A percentile compares a stretch with the other conserved stretches of the same genome.
These are phyloP conservation scores for Sarocladium brachiariae DNA, from an alignment of 2,329 filamentous ascomycete species.

Conservation along the genomic window DNA sequence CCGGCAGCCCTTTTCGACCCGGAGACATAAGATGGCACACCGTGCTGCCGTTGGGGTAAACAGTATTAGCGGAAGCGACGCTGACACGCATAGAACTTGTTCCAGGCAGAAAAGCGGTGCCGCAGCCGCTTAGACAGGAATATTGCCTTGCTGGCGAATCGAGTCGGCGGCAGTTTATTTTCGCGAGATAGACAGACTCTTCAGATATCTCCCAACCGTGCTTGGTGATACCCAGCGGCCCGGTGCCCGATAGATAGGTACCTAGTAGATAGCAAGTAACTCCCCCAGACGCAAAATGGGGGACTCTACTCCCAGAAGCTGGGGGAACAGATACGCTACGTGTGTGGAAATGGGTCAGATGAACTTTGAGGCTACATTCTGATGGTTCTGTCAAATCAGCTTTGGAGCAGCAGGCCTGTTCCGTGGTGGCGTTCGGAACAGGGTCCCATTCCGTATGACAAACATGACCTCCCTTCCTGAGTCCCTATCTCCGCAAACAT, in stretches of 20 bases:
- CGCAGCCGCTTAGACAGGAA: neutral
- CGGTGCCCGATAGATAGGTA: too few species aligned
- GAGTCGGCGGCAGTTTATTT: constrained; percentile 2
- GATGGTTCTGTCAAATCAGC: neutral
- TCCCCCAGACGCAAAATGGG: neutral
- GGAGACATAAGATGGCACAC: too few species aligned
- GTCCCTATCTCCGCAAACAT: neutral
- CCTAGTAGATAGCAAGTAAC: too few species aligned
- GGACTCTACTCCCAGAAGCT: neutral
- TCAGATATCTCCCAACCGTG: neutral
- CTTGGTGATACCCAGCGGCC: too few species aligned
- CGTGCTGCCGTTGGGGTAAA: too few species aligned
- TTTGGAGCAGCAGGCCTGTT: neutral
- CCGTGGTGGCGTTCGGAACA: neutral
- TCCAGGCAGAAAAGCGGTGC: neutral
- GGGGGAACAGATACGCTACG: neutral
- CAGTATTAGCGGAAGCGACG: too few species aligned
- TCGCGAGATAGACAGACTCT: neutral
- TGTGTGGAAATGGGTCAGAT: neutral
- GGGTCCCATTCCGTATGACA: neutral
- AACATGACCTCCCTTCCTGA: neutral
- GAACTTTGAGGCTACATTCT: too few species aligned
- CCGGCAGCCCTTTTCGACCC: too few species aligned
- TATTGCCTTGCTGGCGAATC: too few species aligned
- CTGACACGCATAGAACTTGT: neutral